Percentiles rank a stretch among this genome's conserved stretches.
These are phyloP conservation scores for Podila epicladia DNA, from an alignment of 192 early-diverging fungal genomes.

Conservation along the genomic window DNA sequence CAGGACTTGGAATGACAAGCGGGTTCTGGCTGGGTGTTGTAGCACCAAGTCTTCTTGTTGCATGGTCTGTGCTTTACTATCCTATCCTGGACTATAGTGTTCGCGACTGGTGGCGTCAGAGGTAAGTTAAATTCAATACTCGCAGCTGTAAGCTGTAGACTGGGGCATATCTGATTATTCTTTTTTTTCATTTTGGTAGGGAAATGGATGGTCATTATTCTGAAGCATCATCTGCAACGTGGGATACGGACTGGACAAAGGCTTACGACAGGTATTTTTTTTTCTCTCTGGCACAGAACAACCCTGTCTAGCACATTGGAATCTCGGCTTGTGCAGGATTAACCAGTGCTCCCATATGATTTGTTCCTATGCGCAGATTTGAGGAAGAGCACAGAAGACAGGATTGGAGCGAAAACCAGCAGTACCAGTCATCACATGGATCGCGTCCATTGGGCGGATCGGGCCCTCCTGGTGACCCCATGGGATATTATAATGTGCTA, in stretches of 20 bases:
- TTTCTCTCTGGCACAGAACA: too few relatives aligned
- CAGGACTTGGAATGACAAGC: slow-evolving; percentile 26
- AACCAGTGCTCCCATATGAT: neutral
- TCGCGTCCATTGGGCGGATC: neutral
- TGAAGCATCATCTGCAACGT: slow-evolving; percentile 46
- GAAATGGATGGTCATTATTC: slow-evolving; percentile 51
- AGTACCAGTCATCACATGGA: slow-evolving; percentile 26
- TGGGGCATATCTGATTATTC: neutral
- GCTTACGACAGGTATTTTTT: slow-evolving; percentile 53
- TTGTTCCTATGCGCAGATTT: slow-evolving; percentile 8
- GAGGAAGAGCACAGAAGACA: slow-evolving; percentile 46
- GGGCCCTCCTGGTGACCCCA: slow-evolving; percentile 43
- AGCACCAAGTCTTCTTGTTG: slow-evolving; percentile 52
- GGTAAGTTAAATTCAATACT: slow-evolving; percentile 3
- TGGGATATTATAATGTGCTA: slow-evolving; percentile 55
- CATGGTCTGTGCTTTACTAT: slow-evolving; percentile 59
- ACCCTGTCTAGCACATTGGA: too few relatives aligned
- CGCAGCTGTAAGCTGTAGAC: neutral
- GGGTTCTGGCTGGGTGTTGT: slow-evolving; percentile 57
- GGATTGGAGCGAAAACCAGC: slow-evolving; percentile 47
- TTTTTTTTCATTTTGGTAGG: neutral
- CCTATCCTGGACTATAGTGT: slow-evolving; percentile 54
- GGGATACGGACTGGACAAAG: slow-evolving; percentile 59
- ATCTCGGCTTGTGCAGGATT: neutral
- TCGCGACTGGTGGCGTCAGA: slow-evolving; percentile 52